Base-by-base conservation (phyloP, 768 basidiomycete species). In the Gloeostereum incarnatum region DNA sequence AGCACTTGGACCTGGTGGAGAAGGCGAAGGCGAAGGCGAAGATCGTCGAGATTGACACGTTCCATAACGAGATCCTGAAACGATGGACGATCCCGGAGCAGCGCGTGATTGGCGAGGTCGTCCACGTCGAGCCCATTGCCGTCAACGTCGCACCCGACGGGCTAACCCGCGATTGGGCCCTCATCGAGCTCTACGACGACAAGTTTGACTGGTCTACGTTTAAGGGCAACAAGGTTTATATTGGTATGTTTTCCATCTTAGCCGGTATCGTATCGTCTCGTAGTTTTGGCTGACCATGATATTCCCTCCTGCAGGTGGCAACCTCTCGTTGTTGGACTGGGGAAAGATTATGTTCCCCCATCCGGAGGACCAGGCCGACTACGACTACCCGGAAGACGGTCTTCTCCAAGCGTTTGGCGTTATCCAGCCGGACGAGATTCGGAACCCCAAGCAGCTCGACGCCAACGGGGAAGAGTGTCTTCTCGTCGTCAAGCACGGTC, bases 131-230 rank as follows among this genome's bases (percentile, higher is more conserved):
- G 20, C 27, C 45, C 9, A 59, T 62, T 47, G 39, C 24, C 23
- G 53, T 54, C 48, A 33, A 37, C 22, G 47, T 31, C 44, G 49
- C 43, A 10, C 35, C 46, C 34, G 20, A 58, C 40, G 34, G 35
- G 10, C 63, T 51, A 39, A 61, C 54, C 5, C 24, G 45, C n/a
- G 63, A 65, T 47, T 65, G 62, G 58, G 52, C 49, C 23, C 39
- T 59, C 9, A 50, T 63, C 46, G 43, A 55, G 47, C 40, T 62
- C 21, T 31, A 57, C 45, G 14, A 45, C 14, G 48, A 54, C 8
- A 58, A 46, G 44, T 39, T 63, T 29, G 56, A 62, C 32, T 59
- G 55, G 61, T 47, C 38, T 14, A 45, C 37, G n/a, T 62, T 65
- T 49, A 35, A 48, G 40, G 57, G 59, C 5, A 61, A 63, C 45